A percentile compares a stretch with the other conserved stretches of the same genome.
Evolutionary conservation across 2,329 filamentous ascomycete genomes (phyloP).

Genomic region (Tolypocladium tropicale): DNA sequence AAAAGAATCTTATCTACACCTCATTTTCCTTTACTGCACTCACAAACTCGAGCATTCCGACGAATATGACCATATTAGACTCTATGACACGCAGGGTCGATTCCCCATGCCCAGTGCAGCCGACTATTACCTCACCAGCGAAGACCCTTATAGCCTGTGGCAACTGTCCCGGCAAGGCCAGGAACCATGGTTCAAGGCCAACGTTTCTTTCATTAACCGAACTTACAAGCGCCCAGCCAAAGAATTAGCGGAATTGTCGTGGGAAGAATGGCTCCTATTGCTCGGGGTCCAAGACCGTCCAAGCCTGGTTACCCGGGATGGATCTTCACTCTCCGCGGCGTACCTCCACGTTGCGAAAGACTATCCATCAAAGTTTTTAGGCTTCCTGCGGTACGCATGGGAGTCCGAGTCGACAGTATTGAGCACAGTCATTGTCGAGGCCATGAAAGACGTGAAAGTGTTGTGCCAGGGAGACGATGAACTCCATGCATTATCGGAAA

Average conservation of each 20-base stretch:
- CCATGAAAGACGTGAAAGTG: not conserved
- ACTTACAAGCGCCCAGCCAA: not conserved
- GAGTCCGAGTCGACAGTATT: not conserved
- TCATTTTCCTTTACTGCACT: not conserved
- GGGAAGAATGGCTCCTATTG: not conserved
- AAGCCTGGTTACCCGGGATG: not conserved
- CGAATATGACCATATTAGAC: not conserved
- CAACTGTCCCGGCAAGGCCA: not conserved
- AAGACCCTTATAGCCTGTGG: not conserved
- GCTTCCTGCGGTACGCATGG: not conserved
- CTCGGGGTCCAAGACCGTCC: not conserved
- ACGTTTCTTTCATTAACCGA: not conserved
- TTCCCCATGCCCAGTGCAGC: not conserved
- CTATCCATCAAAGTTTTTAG: not conserved
- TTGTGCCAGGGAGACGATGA: not conserved
- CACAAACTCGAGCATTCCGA: not conserved
- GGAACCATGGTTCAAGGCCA: not conserved
- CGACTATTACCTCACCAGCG: not conserved
- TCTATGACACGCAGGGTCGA: not conserved
- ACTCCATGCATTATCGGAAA: not conserved
- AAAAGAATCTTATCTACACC: not conserved
- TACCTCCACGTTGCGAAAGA: not conserved
- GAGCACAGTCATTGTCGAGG: not conserved
- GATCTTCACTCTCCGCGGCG: not conserved
- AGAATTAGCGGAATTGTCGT: not conserved